phyloP scores from a whole-genome alignment of 768 basidiomycete species.

The Rhizopogon sp. region DNA sequence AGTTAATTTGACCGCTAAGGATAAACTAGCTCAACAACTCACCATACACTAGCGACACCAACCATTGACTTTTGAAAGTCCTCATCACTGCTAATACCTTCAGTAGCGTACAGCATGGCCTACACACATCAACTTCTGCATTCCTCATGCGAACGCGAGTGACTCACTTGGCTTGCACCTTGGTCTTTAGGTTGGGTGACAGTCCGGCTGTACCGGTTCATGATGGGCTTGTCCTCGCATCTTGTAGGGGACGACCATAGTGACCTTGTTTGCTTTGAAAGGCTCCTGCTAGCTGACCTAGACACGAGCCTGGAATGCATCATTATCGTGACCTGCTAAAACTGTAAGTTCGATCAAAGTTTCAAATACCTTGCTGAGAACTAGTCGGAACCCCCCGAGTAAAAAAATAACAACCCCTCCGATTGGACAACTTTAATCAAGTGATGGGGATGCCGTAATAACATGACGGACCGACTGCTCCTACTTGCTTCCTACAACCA shows the following conservation, averaged over 20 bases:
- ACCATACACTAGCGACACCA: slow-evolving; percentile 96
- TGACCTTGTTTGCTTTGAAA: slow-evolving; percentile 25
- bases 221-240: slow-evolving; percentile 37
- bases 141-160: neutral
- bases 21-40: slow-evolving; percentile 27
- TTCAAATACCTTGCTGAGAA: neutral
- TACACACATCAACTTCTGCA: slow-evolving; percentile 22
- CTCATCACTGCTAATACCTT: slow-evolving; percentile 71
- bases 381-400: no score
- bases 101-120: slow-evolving; percentile 99
- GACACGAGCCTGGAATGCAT: slow-evolving; percentile 22
- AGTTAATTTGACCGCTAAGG: slow-evolving; percentile 9
- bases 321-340: neutral
- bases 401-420: neutral
- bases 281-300: slow-evolving; percentile 9
- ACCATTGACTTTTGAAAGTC: slow-evolving; percentile 98
- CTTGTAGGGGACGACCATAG: slow-evolving; percentile 32
- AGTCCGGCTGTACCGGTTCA: slow-evolving; percentile 71
- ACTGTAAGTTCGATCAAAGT: slow-evolving; percentile 10
- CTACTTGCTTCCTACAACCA: no score
- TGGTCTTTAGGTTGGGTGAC: slow-evolving; percentile 93
- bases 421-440: neutral
- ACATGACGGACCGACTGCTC: no score
- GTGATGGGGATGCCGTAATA: neutral
- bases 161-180: slow-evolving; percentile 82